Percentiles rank a stretch among this genome's conserved stretches.
These are phyloP conservation scores for Blastobotrys arbuscula DNA, from an alignment of 1,139 yeast genomes.

Conservation along the genomic window DNA sequence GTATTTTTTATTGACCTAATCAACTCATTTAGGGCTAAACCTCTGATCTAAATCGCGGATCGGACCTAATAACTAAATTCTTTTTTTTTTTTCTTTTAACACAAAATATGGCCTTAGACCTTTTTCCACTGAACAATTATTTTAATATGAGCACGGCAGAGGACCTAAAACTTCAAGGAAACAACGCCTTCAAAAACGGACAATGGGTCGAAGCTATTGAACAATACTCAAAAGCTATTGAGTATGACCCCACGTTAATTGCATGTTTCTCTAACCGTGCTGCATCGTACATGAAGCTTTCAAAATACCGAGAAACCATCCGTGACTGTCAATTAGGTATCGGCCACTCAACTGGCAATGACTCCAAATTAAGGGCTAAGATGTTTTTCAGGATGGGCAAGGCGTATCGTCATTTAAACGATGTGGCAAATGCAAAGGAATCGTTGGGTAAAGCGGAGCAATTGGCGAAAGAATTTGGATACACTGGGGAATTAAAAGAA, in stretches of 20 bases:
- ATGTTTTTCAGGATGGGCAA: constrained; percentile 53
- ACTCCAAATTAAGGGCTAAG: constrained; percentile 40
- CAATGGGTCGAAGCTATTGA: constrained; percentile 60
- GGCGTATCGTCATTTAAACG: constrained; percentile 40
- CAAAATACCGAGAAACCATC: constrained; percentile 47
- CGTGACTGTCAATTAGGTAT: constrained; percentile 53
- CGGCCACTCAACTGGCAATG: constrained; percentile 5
- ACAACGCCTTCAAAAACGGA: constrained; percentile 6
- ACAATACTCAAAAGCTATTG: constrained; percentile 68
- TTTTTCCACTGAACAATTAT: no score
- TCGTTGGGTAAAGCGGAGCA: constrained; percentile 39
- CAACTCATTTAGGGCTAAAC: no score
- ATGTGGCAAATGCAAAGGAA: constrained; percentile 33
- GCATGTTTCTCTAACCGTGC: constrained; percentile 85
- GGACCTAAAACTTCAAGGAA: constrained; percentile 8
- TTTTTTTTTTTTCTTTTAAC: neutral
- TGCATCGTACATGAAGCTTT: constrained; percentile 59
- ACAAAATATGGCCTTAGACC: neutral
- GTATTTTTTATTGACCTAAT: no score
- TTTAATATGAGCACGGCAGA: no score
- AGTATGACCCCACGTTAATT: constrained; percentile 50
- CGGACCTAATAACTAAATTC: no score
- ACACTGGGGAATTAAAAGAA: constrained; percentile 25
- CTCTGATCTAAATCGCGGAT: no score
- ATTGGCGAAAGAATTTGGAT: neutral